Conservation (phyloP, 345 rosid genomes). For the Garcia nutans region DNA sequence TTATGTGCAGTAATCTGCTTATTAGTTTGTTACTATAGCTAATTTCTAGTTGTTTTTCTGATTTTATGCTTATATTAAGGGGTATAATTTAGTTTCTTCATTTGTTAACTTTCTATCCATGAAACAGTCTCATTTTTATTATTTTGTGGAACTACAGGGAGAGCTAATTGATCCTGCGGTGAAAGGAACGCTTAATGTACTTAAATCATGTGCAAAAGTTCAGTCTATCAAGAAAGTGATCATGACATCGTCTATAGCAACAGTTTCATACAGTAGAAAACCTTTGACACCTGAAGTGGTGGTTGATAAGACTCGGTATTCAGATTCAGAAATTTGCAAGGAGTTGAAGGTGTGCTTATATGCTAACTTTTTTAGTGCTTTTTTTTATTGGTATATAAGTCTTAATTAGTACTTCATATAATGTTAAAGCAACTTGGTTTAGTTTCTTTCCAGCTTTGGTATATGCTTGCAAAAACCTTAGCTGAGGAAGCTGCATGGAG, state of each 20-base stretch:
- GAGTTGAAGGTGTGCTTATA: not conserved
- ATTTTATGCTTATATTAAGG: too few relatives aligned
- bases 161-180: slow-evolving; percentile 19
- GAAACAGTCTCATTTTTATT: too few relatives aligned
- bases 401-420: too few relatives aligned
- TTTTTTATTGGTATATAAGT: too few relatives aligned
- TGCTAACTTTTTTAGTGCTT: not conserved
- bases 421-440: not conserved
- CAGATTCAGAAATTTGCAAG: not conserved
- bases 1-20: too few relatives aligned
- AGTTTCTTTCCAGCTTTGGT: slow-evolving; percentile 12
- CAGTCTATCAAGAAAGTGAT: slow-evolving; percentile 20
- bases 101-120: not conserved
- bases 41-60: too few relatives aligned
- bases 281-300: slow-evolving; percentile 13
- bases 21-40: too few relatives aligned
- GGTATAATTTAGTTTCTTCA: too few relatives aligned
- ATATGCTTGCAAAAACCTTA: slow-evolving; percentile 13
- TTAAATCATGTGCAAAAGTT: slow-evolving; percentile 18
- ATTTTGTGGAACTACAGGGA: not conserved
- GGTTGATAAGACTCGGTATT: slow-evolving; percentile 13
- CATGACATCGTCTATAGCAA: slow-evolving; percentile 15
- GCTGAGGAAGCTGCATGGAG: slow-evolving; percentile 25
- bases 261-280: slow-evolving; percentile 10
- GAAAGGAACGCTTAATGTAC: slow-evolving; percentile 25